Evolutionary conservation across 1,284 basidiomycete genomes (phyloP), one percentile per base, ranked within the genome.

Genomic region (Ceratobasidium papillatum): DNA sequence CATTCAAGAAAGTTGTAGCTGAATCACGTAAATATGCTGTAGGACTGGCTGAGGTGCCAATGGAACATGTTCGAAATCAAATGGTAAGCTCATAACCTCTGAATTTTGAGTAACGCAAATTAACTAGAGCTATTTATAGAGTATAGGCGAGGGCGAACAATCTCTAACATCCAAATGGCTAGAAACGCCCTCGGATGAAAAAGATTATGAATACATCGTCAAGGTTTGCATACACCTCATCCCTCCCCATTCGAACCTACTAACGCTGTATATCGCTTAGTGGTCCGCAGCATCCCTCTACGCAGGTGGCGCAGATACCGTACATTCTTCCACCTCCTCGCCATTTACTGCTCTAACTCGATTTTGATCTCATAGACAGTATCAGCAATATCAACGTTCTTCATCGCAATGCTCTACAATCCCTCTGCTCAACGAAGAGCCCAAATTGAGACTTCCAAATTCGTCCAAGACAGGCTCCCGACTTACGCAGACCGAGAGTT

Each of bases 331-430:
- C 45, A 19, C 19, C 4, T 47, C 19, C 19, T 47, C 8, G 19
- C 45, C 9, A 12, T 17, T 41, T 41, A 14, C 14, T 41, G 45
- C 45, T 11, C 45, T 4, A 9, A 11, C 8, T 11, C 8, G 45
- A 5, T 11, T 27, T 27, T n/a, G n/a, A n/a, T n/a, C 41, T 22
- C 30, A 14, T 9, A 74, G 74, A 74, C 74, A 17, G 54, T 59
- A 19, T 63, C 74, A 45, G 51, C 74, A 8, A 38, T 76, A 19
- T 51, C 71, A 5, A 68, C 56, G 8, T 76, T 76, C 34, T 59
- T 76, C 30, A 25, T 76, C n/a, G 72, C 62, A 4, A 76, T 76
- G 71, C 22, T 78, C 75, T 14, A 74, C 66, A 22, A 75, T 43
- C 66, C 74, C 72, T 8, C 54, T 56, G 56, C 58, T 1, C 71